A percentile compares a stretch with the other conserved stretches of the same genome.
These are phyloP conservation scores for Primulina tabacum DNA, from an alignment of 257 asterid genomes.

Conservation along the genomic window DNA sequence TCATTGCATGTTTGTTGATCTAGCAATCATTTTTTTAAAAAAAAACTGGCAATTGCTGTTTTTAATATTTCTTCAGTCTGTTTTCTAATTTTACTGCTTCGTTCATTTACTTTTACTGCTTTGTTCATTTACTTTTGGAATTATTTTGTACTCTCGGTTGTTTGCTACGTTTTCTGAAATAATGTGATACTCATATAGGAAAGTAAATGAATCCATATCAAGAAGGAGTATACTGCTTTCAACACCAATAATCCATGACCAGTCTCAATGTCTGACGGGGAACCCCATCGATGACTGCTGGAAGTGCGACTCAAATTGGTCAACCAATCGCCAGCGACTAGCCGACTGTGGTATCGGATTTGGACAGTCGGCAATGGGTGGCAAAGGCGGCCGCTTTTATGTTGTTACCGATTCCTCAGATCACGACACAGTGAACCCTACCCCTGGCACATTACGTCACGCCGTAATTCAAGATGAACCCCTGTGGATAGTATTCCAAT, in stretches of 20 bases:
- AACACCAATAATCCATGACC: slow-evolving; percentile 28
- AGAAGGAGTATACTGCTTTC: slow-evolving; percentile 45
- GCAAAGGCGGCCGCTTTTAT: slow-evolving; percentile 72
- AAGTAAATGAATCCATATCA: slow-evolving; percentile 56
- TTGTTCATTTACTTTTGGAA: slow-evolving; percentile 19
- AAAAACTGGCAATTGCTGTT: background rate
- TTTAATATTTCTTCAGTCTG: slow-evolving; percentile 2
- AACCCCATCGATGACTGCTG: slow-evolving; percentile 98
- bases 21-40: background rate
- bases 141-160: background rate
- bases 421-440: slow-evolving; percentile 56
- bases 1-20: slow-evolving; percentile 17
- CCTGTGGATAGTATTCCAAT: slow-evolving; percentile 67
- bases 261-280: slow-evolving; percentile 75
- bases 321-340: slow-evolving; percentile 59
- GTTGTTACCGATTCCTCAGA: slow-evolving; percentile 80
- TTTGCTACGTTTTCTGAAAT: slow-evolving; percentile 10
- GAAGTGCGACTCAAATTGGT: slow-evolving; percentile 84
- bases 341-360: slow-evolving; percentile 87
- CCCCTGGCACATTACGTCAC: slow-evolving; percentile 77
- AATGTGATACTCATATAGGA: slow-evolving; percentile 36
- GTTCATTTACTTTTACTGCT: slow-evolving; percentile 12
- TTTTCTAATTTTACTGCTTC: slow-evolving; percentile 14
- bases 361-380: slow-evolving; percentile 66
- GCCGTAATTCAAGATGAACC: slow-evolving; percentile 92